phyloP scores from a whole-genome alignment of 164 flowering plant species.

The Tetracentron sinense region DNA sequence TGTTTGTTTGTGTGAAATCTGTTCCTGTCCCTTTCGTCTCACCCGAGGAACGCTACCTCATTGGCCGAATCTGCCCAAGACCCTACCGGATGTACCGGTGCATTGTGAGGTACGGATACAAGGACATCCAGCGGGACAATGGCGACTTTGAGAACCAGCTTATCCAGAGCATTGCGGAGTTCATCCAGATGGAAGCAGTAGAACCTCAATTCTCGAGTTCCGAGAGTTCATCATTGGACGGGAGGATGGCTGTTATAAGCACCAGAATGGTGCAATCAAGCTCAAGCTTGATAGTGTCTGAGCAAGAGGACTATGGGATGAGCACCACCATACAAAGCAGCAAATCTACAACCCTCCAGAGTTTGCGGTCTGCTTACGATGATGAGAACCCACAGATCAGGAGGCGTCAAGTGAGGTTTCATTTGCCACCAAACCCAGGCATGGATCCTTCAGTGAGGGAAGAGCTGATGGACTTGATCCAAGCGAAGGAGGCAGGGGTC shows the following conservation, averaged over 20 bases:
- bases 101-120: conserved; percentile 88
- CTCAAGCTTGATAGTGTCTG: conserved; percentile 26
- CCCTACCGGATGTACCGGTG: conserved; percentile 87
- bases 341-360: conserved; percentile 35
- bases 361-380: conserved; percentile 30
- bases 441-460: conserved; percentile 36
- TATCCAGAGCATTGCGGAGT: conserved; percentile 76
- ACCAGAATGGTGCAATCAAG: conserved; percentile 18
- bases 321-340: conserved; percentile 21
- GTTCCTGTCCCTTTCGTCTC: conserved; percentile 85
- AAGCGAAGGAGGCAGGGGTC: conserved; percentile 47
- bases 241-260: conserved; percentile 51
- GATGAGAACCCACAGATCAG: conserved; percentile 33
- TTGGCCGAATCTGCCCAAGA: conserved; percentile 81
- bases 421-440: conserved; percentile 23
- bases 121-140: conserved; percentile 70
- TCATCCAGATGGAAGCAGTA: conserved; percentile 82
- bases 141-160: conserved; percentile 78
- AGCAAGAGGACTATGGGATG: conserved; percentile 17
- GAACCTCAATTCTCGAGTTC: conserved; percentile 44
- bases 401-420: conserved; percentile 37
- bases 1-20: conserved; percentile 84
- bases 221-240: conserved; percentile 35
- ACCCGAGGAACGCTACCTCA: conserved; percentile 80
- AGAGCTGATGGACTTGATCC: conserved; percentile 41